Percentiles rank a stretch among this genome's conserved stretches.
Evolutionary conservation across 352 stramenopile genomes (phyloP).

Genomic region (Phytophthora fragariaefolia): DNA sequence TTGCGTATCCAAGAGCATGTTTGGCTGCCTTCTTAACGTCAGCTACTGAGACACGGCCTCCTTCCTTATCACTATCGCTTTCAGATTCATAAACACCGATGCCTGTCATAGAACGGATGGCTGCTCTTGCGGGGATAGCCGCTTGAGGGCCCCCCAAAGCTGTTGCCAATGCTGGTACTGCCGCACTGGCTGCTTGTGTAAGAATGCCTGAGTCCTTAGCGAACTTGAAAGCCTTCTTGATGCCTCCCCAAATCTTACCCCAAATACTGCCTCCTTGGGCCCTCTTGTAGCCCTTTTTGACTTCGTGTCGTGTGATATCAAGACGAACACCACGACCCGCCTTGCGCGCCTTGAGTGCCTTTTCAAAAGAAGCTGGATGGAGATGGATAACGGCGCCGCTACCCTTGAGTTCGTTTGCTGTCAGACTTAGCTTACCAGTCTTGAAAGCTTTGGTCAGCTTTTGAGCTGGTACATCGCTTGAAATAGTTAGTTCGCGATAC

Average conservation of each 20-base stretch:
- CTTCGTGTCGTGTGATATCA: slow-evolving; percentile 3
- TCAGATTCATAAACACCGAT: not conserved
- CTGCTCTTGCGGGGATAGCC: not conserved
- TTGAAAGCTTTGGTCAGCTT: slow-evolving; percentile 16
- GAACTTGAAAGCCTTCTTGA: not conserved
- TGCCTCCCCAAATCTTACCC: not conserved
- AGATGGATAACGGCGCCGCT: slow-evolving; percentile 7
- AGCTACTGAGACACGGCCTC: not conserved
- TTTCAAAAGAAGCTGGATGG: slow-evolving; percentile 11
- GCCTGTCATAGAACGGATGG: not conserved
- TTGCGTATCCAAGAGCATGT: not conserved
- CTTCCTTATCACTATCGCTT: not conserved
- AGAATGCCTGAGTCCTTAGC: not conserved
- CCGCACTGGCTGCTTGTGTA: not conserved
- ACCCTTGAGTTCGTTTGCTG: slow-evolving; percentile 4
- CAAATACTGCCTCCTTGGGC: not conserved
- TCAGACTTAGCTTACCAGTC: slow-evolving; percentile 20
- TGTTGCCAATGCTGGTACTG: not conserved
- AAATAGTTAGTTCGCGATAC: slow-evolving; percentile 15
- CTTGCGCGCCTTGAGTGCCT: not conserved
- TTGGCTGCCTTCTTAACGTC: not conserved
- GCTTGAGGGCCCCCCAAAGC: not conserved
- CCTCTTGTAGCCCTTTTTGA: slow-evolving; percentile 17
- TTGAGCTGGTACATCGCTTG: not conserved
- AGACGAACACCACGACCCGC: slow-evolving; percentile 3